Evolutionary conservation across 306 rosid genomes (phyloP).

Genomic region (Purshia tridentata): DNA sequence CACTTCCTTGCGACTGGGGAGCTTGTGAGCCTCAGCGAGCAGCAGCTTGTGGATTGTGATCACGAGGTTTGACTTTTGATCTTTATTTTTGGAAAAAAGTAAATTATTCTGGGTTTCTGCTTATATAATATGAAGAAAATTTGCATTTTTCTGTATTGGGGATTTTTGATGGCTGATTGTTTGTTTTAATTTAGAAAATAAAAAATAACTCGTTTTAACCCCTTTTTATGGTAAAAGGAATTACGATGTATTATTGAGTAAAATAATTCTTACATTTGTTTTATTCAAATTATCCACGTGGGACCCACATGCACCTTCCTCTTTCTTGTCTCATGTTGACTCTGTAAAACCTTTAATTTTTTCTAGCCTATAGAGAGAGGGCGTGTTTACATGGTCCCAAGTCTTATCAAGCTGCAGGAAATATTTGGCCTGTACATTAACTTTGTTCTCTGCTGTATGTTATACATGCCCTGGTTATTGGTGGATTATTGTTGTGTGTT

Average conservation of each 20-base stretch:
- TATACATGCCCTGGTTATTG: neutral
- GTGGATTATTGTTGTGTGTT: neutral
- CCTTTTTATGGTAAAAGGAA: no score
- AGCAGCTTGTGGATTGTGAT: constrained; percentile 96
- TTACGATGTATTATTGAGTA: no score
- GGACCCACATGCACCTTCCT: neutral
- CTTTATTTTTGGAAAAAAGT: neutral
- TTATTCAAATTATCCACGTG: neutral
- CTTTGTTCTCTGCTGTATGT: neutral
- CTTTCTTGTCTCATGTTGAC: neutral
- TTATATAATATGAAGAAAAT: neutral
- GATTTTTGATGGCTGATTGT: neutral
- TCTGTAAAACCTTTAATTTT: neutral
- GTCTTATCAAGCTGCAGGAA: neutral
- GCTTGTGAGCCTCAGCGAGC: constrained; percentile 94
- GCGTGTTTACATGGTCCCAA: neutral
- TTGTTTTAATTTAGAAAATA: neutral
- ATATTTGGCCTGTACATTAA: neutral
- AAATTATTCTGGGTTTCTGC: neutral
- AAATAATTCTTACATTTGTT: neutral
- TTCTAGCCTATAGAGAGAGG: neutral
- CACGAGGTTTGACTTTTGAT: constrained; percentile 59
- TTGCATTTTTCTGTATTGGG: neutral
- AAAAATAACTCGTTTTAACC: no score
- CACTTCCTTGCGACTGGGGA: constrained; percentile 75